These are phyloP conservation scores for Penicillium steckii DNA, from an alignment of 495 filamentous ascomycete species.

Conservation along the genomic window DNA sequence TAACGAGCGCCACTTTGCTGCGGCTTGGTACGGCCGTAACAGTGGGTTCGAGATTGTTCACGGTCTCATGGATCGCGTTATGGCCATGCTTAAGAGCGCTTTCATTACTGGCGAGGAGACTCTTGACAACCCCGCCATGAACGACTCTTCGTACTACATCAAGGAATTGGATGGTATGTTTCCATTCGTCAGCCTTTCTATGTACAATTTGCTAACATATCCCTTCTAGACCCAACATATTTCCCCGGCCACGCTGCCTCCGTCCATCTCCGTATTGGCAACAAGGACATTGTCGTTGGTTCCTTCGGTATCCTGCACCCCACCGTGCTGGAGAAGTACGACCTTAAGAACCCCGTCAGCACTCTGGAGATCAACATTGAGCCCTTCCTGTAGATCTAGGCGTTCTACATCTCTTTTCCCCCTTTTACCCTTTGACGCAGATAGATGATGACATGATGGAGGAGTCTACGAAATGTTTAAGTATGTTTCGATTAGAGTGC, in stretches of 20 bases:
- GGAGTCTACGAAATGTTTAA: conserved; percentile 8
- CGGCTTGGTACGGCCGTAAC: conserved; percentile 93
- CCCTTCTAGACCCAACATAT: conserved; percentile 71
- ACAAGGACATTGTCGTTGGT: conserved; percentile 72
- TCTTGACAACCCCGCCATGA: conserved; percentile 50
- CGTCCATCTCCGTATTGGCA: conserved; percentile 69
- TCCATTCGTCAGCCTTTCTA: background rate
- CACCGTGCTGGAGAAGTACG: conserved; percentile 88
- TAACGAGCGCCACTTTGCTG: conserved; percentile 93
- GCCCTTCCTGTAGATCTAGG: conserved; percentile 69
- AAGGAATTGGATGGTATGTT: conserved; percentile 75
- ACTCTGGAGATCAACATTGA: conserved; percentile 95
- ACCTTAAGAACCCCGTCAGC: conserved; percentile 90
- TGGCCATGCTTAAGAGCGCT: conserved; percentile 85
- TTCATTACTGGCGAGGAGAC: conserved; percentile 78
- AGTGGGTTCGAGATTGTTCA: conserved; percentile 96
- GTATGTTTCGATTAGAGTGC: conserved; percentile 18
- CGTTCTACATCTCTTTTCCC: background rate
- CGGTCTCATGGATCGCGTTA: conserved; percentile 85
- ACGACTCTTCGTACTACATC: conserved; percentile 81
- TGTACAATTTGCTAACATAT: conserved; percentile 9
- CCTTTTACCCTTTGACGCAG: conserved; percentile 13
- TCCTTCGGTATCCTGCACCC: conserved; percentile 93
- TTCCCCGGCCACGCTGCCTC: conserved; percentile 86
- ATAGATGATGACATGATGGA: conserved; percentile 29